Evolutionary conservation across 2,329 filamentous ascomycete species (phyloP), one percentile per base, ranked within the genome.

Genomic region (Hypoxylon sp.): DNA sequence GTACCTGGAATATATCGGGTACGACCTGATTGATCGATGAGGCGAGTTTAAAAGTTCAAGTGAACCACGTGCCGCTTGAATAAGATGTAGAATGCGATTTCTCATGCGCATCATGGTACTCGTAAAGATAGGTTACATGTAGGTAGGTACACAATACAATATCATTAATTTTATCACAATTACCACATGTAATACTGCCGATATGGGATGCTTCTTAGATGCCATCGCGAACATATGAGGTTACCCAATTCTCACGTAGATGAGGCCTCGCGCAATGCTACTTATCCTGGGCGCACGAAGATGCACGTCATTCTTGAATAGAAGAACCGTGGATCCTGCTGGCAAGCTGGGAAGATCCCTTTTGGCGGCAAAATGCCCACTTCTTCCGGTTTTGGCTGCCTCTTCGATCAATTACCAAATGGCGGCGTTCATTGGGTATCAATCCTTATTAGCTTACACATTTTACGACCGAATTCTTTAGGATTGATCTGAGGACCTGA

Each of bases 21-120:
- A n/a, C n/a, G n/a, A n/a, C n/a, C n/a, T n/a, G n/a, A n/a, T n/a
- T n/a, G n/a, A n/a, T n/a, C n/a, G n/a, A n/a, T n/a, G n/a, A n/a
- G n/a, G n/a, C 21, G 19, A 43, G 45, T 29, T 26, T 41, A 46
- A 44, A 40, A 36, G n/a, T n/a, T n/a, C n/a, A n/a, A n/a, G 12
- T 27, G 21, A 48, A 13, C 50, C 50, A 57, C 50, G 46, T 57
- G 50, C 50, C 3, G 12, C n/a, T n/a, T n/a, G n/a, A n/a, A n/a
- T n/a, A n/a, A n/a, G n/a, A n/a, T n/a, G n/a, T n/a, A n/a, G n/a
- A n/a, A n/a, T n/a, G n/a, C n/a, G n/a, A n/a, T n/a, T n/a, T n/a
- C n/a, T n/a, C n/a, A n/a, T n/a, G n/a, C n/a, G n/a, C n/a, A n/a
- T n/a, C n/a, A n/a, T n/a, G n/a, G n/a, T n/a, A n/a, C n/a, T n/a